Base-by-base conservation (phyloP, 345 rosid genomes). In the Firmiana major region DNA sequence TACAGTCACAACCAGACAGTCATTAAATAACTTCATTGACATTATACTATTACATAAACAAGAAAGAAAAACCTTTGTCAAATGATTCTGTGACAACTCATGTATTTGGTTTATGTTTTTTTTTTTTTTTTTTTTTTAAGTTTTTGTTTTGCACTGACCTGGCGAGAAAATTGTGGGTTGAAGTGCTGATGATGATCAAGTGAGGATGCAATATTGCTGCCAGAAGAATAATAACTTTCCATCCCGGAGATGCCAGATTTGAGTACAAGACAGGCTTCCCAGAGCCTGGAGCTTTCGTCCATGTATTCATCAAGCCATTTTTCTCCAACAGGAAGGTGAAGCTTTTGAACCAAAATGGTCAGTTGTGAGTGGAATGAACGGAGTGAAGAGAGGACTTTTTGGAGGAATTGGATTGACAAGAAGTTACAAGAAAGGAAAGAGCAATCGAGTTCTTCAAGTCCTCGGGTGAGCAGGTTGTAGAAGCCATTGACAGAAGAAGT, bases 301-400 rank as follows among this genome's bases (percentile, higher is more conserved):
- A 90, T 90, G 85, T 90, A 90, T 77, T 90, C 93, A 59, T 90
- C 89, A 1, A 90, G 91, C 93, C 91, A 90, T 74, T 86, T 90
- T 42, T 84, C 93, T 4, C 93, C 93, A 2, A 79, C 80, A 15
- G 93, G 93, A 19, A 90, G 86, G 67, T 80, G 89, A 73, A 90
- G 91, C 77, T 83, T 86, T 60, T 87, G 90, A 46, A 87, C 91
- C 78, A 90, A 77, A 70, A 71, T 1, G 76, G 90, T 88, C 24
- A 88, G 62, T 26, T 83, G 89, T 8, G 89, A 84, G 73, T 90
- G 91, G 64, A 88, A 85, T 4, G 86, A 87, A 15, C 82, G 78
- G 48, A 90, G 85, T 5, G 83, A 82, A 49, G 87, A 82, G 60
- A 90, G 75, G 19, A 79, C 83, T 16, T 74, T 82, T 10, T 85